Evolutionary conservation across 2,329 filamentous ascomycete species (phyloP).

Genomic region (Graphiopsis chlorocephala): DNA sequence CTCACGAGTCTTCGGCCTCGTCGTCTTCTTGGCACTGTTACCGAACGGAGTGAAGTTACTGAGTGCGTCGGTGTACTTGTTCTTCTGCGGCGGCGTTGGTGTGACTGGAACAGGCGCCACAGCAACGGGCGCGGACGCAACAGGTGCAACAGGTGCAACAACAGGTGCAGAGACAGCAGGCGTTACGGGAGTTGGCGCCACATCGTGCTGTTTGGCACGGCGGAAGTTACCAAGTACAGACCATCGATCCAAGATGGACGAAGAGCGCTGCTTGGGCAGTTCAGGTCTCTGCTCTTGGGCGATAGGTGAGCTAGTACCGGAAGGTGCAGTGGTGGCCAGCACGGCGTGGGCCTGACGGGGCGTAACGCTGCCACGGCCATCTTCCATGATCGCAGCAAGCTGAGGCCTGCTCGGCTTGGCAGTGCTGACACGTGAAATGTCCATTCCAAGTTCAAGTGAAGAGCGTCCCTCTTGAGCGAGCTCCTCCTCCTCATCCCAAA

Average conservation of each 20-base stretch:
- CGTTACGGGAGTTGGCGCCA: slow-evolving; percentile 20
- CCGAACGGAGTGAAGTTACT: slow-evolving; percentile 33
- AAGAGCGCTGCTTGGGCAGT: slow-evolving; percentile 56
- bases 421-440: slow-evolving; percentile 39
- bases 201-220: slow-evolving; percentile 56
- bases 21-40: slow-evolving; percentile 31
- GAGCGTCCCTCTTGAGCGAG: slow-evolving; percentile 59
- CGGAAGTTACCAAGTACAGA: slow-evolving; percentile 80
- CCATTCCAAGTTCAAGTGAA: slow-evolving; percentile 42
- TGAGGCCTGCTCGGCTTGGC: slow-evolving; percentile 58
- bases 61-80: slow-evolving; percentile 33
- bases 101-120: slow-evolving; percentile 42
- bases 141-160: slow-evolving; percentile 28
- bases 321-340: slow-evolving; percentile 50
- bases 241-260: slow-evolving; percentile 75
- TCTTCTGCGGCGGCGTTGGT: slow-evolving; percentile 34
- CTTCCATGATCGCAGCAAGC: slow-evolving; percentile 44
- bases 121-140: slow-evolving; percentile 3
- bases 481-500: slow-evolving; percentile 92
- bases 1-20: slow-evolving; percentile 31
- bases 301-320: slow-evolving; percentile 30
- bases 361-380: slow-evolving; percentile 46
- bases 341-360: slow-evolving; percentile 54
- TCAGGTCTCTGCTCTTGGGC: slow-evolving; percentile 37
- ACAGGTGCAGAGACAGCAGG: slow-evolving; percentile 46